phyloP scores from a whole-genome alignment of 2,329 filamentous ascomycete species.

The Pseudogymnoascus sp. region DNA sequence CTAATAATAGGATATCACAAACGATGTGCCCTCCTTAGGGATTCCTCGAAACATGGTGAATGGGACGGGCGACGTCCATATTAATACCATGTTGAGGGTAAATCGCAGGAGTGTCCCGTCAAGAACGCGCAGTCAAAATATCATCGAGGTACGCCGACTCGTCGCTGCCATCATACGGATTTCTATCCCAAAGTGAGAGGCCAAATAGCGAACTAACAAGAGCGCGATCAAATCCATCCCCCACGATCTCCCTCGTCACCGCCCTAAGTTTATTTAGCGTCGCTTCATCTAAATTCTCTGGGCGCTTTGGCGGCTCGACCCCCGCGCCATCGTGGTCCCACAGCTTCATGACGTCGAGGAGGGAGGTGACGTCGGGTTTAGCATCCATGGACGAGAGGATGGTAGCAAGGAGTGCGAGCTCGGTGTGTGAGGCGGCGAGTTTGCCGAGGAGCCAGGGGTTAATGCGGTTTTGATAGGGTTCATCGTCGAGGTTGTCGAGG shows the following conservation, averaged over 20 bases:
- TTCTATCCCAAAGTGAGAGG: neutral
- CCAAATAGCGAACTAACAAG: neutral
- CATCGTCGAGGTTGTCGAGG: neutral
- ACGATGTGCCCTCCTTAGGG: neutral
- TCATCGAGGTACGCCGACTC: neutral
- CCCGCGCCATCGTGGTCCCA: neutral
- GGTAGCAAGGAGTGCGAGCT: neutral
- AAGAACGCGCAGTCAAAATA: neutral
- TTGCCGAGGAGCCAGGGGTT: neutral
- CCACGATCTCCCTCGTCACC: neutral
- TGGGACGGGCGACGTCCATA: neutral
- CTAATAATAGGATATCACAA: neutral
- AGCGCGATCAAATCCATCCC: neutral
- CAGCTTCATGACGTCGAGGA: neutral
- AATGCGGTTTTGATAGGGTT: neutral
- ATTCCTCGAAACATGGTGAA: neutral
- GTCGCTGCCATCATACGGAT: neutral
- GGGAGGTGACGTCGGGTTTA: neutral
- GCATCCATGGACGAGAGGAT: neutral
- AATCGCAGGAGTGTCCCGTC: neutral
- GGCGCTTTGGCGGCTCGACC: neutral
- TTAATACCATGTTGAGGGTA: neutral
- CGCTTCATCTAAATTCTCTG: neutral
- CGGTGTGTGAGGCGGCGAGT: neutral
- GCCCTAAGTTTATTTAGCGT: neutral